Conservation (phyloP, 805 yeast genomes). For the Teunomyces funiuensis region DNA sequence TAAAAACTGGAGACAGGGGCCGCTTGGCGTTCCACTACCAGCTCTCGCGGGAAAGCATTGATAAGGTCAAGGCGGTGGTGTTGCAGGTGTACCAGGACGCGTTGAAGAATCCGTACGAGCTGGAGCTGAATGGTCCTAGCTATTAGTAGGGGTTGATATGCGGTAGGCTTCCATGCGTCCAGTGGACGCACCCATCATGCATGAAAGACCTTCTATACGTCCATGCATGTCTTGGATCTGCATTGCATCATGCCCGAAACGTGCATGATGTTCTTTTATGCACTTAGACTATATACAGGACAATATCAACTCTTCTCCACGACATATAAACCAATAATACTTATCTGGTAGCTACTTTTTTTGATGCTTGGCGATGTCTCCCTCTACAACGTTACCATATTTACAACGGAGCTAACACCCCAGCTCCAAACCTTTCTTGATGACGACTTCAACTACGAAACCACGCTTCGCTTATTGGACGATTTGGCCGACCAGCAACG, state of each 20-base stretch:
- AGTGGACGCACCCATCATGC: too few species aligned
- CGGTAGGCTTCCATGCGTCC: too few species aligned
- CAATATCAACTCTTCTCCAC: too few species aligned
- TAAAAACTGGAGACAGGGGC: constrained; percentile 37
- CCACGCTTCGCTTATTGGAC: constrained; percentile 42
- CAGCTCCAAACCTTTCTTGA: constrained; percentile 7
- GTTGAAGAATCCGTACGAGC: constrained; percentile 45
- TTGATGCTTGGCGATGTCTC: background rate
- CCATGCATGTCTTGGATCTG: too few species aligned
- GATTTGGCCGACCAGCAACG: constrained; percentile 42
- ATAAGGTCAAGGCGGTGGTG: constrained; percentile 48
- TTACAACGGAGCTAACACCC: constrained; percentile 14
- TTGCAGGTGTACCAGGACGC: constrained; percentile 57
- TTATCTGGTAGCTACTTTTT: too few species aligned
- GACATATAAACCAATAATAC: too few species aligned
- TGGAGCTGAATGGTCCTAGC: too few species aligned
- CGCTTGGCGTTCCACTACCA: constrained; percentile 41
- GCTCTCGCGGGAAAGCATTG: constrained; percentile 29
- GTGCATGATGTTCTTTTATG: too few species aligned
- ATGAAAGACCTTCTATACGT: too few species aligned
- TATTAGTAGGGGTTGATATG: too few species aligned
- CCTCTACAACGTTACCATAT: constrained; percentile 5
- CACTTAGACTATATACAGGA: too few species aligned
- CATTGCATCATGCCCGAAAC: too few species aligned
- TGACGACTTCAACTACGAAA: constrained; percentile 49